phyloP scores from a whole-genome alignment of 2,329 filamentous ascomycete genomes.

The Botrytis squamosa region DNA sequence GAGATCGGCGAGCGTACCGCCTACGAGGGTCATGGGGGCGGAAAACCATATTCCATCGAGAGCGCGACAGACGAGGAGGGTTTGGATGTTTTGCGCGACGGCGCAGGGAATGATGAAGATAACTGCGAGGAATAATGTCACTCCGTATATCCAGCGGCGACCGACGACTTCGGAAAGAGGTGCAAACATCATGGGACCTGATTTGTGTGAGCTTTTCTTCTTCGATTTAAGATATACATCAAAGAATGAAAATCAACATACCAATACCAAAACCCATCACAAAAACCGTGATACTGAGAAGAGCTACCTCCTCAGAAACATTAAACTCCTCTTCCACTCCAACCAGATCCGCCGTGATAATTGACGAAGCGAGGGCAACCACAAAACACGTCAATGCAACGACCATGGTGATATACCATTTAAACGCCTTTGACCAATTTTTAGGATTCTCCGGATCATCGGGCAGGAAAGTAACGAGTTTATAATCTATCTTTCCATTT shows the following conservation, averaged over 20 bases:
- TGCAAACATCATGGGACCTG: slow-evolving; percentile 75
- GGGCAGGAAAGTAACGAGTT: slow-evolving; percentile 68
- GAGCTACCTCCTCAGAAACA: slow-evolving; percentile 69
- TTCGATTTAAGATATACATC: too few relatives aligned
- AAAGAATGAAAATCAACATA: slow-evolving; percentile 37
- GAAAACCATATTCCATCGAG: slow-evolving; percentile 84
- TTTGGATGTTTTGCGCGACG: slow-evolving; percentile 71
- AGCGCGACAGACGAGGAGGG: slow-evolving; percentile 70
- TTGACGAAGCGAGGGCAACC: slow-evolving; percentile 61
- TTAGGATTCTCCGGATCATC: slow-evolving; percentile 78
- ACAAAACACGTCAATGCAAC: slow-evolving; percentile 76
- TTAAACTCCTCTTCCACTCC: slow-evolving; percentile 63
- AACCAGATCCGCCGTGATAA: slow-evolving; percentile 73
- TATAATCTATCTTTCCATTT: slow-evolving; percentile 42
- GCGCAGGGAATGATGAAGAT: slow-evolving; percentile 81
- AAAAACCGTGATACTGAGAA: slow-evolving; percentile 73
- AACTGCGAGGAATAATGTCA: slow-evolving; percentile 55
- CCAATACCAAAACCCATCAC: slow-evolving; percentile 80
- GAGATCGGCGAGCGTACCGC: slow-evolving; percentile 79
- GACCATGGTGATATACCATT: slow-evolving; percentile 85
- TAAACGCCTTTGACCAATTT: slow-evolving; percentile 76
- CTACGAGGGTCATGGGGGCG: slow-evolving; percentile 82
- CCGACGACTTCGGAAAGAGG: slow-evolving; percentile 76
- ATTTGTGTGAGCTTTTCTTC: not conserved
- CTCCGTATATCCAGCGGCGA: slow-evolving; percentile 63